Base-by-base conservation (phyloP, 306 rosid genomes). In the Geum urbanum region DNA sequence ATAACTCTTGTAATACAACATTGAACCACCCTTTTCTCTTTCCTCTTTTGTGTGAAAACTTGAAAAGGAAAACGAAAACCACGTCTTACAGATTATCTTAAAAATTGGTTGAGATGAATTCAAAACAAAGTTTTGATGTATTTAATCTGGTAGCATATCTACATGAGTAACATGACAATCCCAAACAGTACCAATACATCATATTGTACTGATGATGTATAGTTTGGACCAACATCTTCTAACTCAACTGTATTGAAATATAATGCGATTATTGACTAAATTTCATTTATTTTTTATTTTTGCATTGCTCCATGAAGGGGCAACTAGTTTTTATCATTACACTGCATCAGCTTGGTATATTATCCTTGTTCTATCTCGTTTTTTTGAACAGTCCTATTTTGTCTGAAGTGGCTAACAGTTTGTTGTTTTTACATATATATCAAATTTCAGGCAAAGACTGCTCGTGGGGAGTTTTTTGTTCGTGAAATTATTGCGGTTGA, bases 401-500 rank as follows among this genome's bases (percentile, higher is more conserved):
- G 8, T 44, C 8, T n/a, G 24, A 44, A 9, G 4, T 43, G 59
- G n/a, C 22, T 54, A 8, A 43, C 53, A 46, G 8, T 66, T 27
- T 24, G 15, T 1, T 2, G 46, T 43, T 44, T 58, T 43, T 47
- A 10, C 5, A 49, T 10, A n/a, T 12, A 7, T 69, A 65, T 19
- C 35, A 57, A 44, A 56, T 83, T 44, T 72, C 85, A 92, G 97
- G 94, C 80, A 44, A 55, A 89, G 73, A 81, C 81, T 74, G 81
- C 89, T 71, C 72, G 75, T 45, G 86, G 90, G 61, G 71, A 74
- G 70, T 84, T 74, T 78, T 68, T 84, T 78, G 80, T 85, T 73
- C 96, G 92, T 51, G 97, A 92, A 84, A 82, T 92, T 74, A 74
- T 81, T 62, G 97, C 97, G 14, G 84, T 87, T 81, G 91, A 89